phyloP scores from a whole-genome alignment of 352 stramenopile species.

The Thraustochytrium sp. region DNA sequence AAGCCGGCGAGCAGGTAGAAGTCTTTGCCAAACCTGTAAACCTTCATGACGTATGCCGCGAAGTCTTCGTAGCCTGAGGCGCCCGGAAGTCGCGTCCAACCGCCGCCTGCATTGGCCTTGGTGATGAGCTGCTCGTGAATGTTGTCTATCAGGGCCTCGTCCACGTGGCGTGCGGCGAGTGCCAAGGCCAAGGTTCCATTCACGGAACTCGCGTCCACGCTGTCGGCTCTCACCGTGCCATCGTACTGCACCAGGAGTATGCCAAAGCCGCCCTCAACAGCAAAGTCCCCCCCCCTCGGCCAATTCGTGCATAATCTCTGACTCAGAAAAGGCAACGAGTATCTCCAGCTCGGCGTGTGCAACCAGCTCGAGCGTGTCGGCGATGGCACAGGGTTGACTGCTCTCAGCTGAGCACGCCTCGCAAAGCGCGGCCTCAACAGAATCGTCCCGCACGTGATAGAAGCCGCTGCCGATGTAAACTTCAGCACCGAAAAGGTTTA shows the following conservation, averaged over 20 bases:
- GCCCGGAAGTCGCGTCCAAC: not conserved
- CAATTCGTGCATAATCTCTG: not conserved
- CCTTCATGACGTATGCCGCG: not conserved
- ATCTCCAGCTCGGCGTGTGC: not conserved
- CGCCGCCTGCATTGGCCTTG: not conserved
- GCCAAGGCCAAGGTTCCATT: not conserved
- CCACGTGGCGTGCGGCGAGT: not conserved
- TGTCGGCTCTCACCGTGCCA: not conserved
- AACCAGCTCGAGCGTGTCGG: not conserved
- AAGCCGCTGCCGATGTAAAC: not conserved
- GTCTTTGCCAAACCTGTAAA: not conserved
- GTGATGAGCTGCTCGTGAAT: not conserved
- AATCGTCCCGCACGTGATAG: not conserved
- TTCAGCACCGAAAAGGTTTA: too few species aligned
- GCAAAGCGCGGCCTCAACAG: not conserved
- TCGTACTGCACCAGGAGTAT: not conserved
- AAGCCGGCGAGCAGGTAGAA: slow-evolving; percentile 3
- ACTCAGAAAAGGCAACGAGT: not conserved
- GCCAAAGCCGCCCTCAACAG: not conserved
- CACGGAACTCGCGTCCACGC: not conserved
- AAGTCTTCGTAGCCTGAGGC: not conserved
- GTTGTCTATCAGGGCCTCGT: not conserved
- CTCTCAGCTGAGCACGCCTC: not conserved
- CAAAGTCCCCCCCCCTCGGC: not conserved
- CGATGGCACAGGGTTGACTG: not conserved